Base-by-base conservation (phyloP, 805 yeast species). In the Metschnikowia colocasiae region DNA sequence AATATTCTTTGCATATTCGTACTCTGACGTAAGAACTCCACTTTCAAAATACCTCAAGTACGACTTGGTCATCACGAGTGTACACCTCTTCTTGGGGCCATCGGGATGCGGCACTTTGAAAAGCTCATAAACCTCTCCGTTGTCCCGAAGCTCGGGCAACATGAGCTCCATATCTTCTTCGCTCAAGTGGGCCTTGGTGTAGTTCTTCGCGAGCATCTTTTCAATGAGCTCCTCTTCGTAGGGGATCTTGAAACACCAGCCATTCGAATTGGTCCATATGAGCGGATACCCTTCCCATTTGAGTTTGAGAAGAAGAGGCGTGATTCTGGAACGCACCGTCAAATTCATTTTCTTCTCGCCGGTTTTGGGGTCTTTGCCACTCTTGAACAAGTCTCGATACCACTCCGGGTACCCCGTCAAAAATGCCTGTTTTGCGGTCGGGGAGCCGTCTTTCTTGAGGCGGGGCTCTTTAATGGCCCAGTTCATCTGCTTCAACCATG, bases 391-490 rank as follows among this genome's bases (percentile, higher is more conserved):
- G 22, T 81, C 82, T 50, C 85, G 79, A 63, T 87, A 95, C 99
- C 99, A 94, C 54, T 85, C 85, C 0, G 99, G 99, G 57, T 76
- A 88, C 0, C 97, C 98, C 0, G 96, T 95, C 40, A 88, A 60
- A 56, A 80, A 89, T 1, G 76, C 75, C 63, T 88, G 96, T 22
- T 78, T 81, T 46, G 87, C 86, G 20, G 70, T 75, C 1, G 88
- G 87, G 3, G 66, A 68, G 2, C 94, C 95, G 32, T 78, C 73
- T 59, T 88, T 88, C 12, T 83, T 87, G 35, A 81, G 53, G 44
- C 81, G 75, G 0, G 76, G 62, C 1, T 86, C 84, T 27, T 72
- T 73, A 1, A 84, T 68, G 0, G 81, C 77, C 99, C 99, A 94
- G 63, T 94, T 89, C 48, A 94, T 70, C 63, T 95, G 99, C 2